phyloP scores from a whole-genome alignment of 2,329 filamentous ascomycete species.

The Penicillium sp. region DNA sequence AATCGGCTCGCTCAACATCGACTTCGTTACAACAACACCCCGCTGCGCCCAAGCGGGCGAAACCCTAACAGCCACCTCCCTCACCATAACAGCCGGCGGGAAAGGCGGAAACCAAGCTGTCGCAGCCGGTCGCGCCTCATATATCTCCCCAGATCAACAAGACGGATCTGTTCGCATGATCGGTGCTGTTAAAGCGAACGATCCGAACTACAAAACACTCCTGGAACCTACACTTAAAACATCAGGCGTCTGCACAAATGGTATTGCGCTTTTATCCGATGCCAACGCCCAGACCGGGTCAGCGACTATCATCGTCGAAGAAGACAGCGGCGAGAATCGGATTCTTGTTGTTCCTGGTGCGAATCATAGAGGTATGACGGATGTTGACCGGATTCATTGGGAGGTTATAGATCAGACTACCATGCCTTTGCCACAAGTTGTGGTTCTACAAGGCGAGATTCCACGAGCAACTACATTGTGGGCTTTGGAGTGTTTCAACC shows the following conservation, averaged over 20 bases:
- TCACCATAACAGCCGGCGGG: conserved; percentile 59
- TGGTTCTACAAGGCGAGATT: conserved; percentile 24
- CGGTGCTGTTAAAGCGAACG: conserved; percentile 60
- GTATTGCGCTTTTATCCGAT: conserved; percentile 52
- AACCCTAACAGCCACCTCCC: conserved; percentile 73
- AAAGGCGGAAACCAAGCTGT: conserved; percentile 26
- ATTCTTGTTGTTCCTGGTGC: conserved; percentile 69
- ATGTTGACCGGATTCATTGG: conserved; percentile 30
- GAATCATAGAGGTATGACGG: conserved; percentile 50
- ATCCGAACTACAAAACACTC: conserved; percentile 60
- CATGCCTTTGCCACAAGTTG: conserved; percentile 2
- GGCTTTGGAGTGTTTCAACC: conserved; percentile 19
- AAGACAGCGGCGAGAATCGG: conserved; percentile 62
- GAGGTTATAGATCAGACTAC: not conserved
- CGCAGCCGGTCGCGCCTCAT: conserved; percentile 22
- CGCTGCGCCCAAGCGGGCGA: conserved; percentile 78
- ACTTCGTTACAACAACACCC: conserved; percentile 78
- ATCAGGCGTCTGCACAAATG: conserved; percentile 60
- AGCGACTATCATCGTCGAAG: conserved; percentile 70
- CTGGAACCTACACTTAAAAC: conserved; percentile 54
- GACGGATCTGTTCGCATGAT: conserved; percentile 61
- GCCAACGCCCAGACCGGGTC: conserved; percentile 35
- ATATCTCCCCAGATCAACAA: conserved; percentile 36
- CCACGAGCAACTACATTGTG: conserved; percentile 18
- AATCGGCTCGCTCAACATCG: conserved; percentile 85